These are phyloP conservation scores for Fonsecaea erecta DNA, from an alignment of 2,329 filamentous ascomycete genomes.

Conservation along the genomic window DNA sequence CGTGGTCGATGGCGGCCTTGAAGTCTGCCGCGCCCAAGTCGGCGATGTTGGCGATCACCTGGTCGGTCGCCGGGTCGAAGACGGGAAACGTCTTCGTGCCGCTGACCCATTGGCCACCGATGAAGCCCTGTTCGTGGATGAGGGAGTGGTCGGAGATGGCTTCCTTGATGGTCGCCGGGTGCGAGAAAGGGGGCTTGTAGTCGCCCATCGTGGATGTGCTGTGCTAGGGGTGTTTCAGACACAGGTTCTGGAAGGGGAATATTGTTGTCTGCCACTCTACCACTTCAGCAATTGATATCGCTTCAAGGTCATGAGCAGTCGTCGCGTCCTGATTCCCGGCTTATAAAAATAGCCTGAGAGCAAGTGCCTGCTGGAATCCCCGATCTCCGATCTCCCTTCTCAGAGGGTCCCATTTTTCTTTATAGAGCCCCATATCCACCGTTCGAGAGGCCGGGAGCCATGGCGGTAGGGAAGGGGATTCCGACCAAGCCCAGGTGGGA, in stretches of 20 bases:
- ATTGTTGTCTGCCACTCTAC: not conserved
- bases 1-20: constrained; percentile 32
- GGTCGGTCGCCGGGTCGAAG: constrained; percentile 34
- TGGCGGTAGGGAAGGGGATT: not conserved
- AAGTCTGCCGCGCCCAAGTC: constrained; percentile 34
- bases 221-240: not conserved
- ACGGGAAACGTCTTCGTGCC: constrained; percentile 10
- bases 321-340: too few relatives aligned
- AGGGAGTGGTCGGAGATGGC: constrained; percentile 5
- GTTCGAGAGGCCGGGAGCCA: not conserved
- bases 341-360: too few relatives aligned
- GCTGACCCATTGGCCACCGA: constrained; percentile 14
- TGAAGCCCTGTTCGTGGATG: constrained; percentile 15
- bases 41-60: constrained; percentile 30
- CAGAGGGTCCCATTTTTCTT: too few relatives aligned
- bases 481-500: too few relatives aligned
- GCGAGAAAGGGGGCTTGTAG: not conserved
- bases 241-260: not conserved
- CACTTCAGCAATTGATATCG: too few relatives aligned
- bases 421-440: not conserved
- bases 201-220: constrained; percentile 2
- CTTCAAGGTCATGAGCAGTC: too few relatives aligned
- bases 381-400: too few relatives aligned
- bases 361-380: too few relatives aligned
- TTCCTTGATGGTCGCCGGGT: constrained; percentile 11